Evolutionary conservation across 352 stramenopile species (phyloP).

Genomic region (Phytopythium ostracodes): DNA sequence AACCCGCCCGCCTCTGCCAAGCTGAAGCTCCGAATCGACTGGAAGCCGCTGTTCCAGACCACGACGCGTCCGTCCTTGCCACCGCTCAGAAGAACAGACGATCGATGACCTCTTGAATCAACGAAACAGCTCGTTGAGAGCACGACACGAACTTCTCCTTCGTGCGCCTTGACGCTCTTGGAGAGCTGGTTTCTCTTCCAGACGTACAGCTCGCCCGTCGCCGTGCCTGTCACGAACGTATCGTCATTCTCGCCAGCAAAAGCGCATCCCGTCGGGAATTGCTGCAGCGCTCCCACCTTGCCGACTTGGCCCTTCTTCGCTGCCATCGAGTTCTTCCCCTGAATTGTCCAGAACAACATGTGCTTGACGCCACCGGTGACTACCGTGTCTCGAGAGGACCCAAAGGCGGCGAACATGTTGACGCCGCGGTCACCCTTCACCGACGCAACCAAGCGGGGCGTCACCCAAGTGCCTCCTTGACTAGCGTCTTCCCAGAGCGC

Average conservation of each 20-base stretch:
- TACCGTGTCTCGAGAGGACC: conserved; percentile 23
- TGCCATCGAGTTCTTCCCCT: conserved; percentile 43
- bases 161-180: conserved; percentile 60
- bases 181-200: conserved; percentile 48
- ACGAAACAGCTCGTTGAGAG: conserved; percentile 10
- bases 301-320: conserved; percentile 56
- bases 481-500: conserved; percentile 72
- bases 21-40: conserved; percentile 71
- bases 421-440: conserved; percentile 51
- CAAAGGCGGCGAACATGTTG: conserved; percentile 55
- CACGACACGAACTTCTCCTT: conserved; percentile 45
- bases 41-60: conserved; percentile 59
- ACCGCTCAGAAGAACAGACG: conserved; percentile 40
- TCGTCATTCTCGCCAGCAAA: conserved; percentile 24
- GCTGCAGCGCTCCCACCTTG: conserved; percentile 54
- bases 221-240: conserved; percentile 43
- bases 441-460: conserved; percentile 32
- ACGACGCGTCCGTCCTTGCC: conserved; percentile 72
- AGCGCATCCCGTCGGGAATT: conserved; percentile 38
- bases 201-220: conserved; percentile 52
- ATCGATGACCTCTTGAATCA: conserved; percentile 6
- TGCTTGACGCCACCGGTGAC: conserved; percentile 68
- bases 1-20: conserved; percentile 24
- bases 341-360: conserved; percentile 60
- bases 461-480: conserved; percentile 57